Evolutionary conservation across 495 filamentous ascomycete species (phyloP).

Genomic region (Saxispiralis lemnorum): DNA sequence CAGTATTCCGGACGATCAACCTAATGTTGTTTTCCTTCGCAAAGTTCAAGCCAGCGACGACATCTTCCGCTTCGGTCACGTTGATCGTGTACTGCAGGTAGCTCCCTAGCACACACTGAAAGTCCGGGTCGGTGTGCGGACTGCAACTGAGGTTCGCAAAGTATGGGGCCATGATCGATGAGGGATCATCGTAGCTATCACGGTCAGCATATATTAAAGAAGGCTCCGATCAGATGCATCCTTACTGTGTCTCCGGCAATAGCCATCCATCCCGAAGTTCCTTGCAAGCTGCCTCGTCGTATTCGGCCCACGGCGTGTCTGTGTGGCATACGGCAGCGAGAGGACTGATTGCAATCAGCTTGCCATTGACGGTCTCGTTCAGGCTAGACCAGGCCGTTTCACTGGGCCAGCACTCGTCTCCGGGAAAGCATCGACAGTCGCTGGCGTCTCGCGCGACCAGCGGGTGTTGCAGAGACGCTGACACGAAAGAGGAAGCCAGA

Average conservation of each 20-base stretch:
- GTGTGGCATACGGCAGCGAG: constrained; percentile 12
- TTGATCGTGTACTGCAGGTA: constrained; percentile 14
- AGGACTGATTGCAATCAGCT: constrained; percentile 14
- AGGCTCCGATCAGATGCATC: not conserved
- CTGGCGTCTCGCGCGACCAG: no score
- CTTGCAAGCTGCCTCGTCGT: constrained; percentile 5
- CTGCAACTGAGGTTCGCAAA: constrained; percentile 17
- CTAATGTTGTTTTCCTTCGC: constrained; percentile 38
- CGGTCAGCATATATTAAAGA: constrained; percentile 1
- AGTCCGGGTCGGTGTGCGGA: constrained; percentile 1
- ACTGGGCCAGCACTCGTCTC: constrained; percentile 13
- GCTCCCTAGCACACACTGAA: constrained; percentile 12
- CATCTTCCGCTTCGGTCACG: constrained; percentile 15
- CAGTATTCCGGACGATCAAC: constrained; percentile 49
- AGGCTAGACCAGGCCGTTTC: constrained; percentile 7
- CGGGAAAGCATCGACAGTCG: constrained; percentile 14
- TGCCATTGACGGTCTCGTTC: constrained; percentile 14
- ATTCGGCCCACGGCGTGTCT: not conserved
- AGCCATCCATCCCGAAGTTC: constrained; percentile 9
- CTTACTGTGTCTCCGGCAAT: constrained; percentile 9
- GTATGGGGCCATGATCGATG: constrained; percentile 17
- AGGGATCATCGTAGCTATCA: constrained; percentile 9
- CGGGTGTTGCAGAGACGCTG: no score
- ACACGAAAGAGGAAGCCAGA: no score
- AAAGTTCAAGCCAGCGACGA: constrained; percentile 33